Evolutionary conservation across 2,329 filamentous ascomycete species (phyloP).

Genomic region (Neodidymelliopsis sp.): DNA sequence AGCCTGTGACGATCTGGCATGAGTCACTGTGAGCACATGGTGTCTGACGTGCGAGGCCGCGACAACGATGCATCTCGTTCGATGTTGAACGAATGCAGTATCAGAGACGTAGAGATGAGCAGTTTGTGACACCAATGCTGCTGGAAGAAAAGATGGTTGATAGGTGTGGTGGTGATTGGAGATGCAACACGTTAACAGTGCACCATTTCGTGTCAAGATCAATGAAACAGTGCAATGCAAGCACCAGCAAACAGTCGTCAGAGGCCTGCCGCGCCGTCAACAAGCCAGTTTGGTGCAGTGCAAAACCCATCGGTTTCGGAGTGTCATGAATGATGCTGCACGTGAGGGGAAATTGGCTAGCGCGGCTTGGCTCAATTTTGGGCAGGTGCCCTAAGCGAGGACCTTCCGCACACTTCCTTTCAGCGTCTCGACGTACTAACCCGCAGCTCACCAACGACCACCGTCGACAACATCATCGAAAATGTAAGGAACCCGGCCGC

Average conservation of each 20-base stretch:
- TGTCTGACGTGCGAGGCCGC: not conserved
- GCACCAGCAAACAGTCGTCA: not conserved
- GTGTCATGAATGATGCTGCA: constrained; percentile 15
- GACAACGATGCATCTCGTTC: not conserved
- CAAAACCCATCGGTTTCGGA: constrained; percentile 5
- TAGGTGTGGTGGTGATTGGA: too few species aligned
- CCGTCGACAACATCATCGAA: constrained; percentile 51
- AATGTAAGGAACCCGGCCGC: constrained; percentile 49
- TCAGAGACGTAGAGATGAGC: too few species aligned
- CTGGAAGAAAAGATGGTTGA: too few species aligned
- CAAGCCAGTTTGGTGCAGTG: not conserved
- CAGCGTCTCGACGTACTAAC: constrained; percentile 15
- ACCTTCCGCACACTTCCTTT: constrained; percentile 20
- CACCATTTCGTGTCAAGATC: too few species aligned
- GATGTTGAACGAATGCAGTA: not conserved
- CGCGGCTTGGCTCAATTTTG: constrained; percentile 11
- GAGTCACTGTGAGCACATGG: constrained; percentile 23
- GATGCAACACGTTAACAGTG: too few species aligned
- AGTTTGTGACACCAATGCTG: too few species aligned
- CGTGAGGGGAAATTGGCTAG: constrained; percentile 8
- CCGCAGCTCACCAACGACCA: constrained; percentile 43
- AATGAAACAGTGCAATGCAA: too few species aligned
- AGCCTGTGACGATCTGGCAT: constrained; percentile 17
- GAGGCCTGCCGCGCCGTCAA: not conserved
- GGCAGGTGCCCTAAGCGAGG: constrained; percentile 17